Conservation (phyloP, 2,329 filamentous ascomycete genomes). For the Ophiostoma sp. region DNA sequence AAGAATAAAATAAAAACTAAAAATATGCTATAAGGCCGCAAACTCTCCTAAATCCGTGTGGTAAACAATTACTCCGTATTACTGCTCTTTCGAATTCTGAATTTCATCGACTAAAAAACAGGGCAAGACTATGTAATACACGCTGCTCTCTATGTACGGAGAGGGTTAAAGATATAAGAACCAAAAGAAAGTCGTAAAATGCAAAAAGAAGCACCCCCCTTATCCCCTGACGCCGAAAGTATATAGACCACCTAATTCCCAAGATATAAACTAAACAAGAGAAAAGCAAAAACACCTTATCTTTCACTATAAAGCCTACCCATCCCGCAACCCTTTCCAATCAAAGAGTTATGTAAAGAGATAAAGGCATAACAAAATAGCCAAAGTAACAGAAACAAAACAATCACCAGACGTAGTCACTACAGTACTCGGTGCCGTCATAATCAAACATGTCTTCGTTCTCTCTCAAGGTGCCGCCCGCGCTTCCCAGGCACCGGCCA, state of each 20-base stretch:
- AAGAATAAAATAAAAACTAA: too few species aligned
- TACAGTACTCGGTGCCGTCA: conserved; percentile 17
- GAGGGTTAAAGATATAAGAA: background rate
- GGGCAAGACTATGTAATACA: conserved; percentile 5
- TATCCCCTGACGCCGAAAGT: background rate
- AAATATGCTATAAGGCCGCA: too few species aligned
- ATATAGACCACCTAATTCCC: background rate
- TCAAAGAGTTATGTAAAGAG: background rate
- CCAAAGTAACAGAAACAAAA: background rate
- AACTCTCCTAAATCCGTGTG: background rate
- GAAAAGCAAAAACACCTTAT: background rate
- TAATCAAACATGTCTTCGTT: conserved; percentile 8
- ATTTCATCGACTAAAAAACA: background rate
- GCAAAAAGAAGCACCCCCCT: background rate
- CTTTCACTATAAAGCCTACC: background rate
- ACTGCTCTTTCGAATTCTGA: background rate
- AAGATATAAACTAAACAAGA: background rate
- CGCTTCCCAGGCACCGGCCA: background rate
- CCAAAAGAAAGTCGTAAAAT: background rate
- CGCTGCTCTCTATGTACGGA: background rate
- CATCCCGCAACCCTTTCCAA: background rate
- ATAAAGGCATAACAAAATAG: background rate
- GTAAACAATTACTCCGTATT: background rate
- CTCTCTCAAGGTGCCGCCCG: background rate
- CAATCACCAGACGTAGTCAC: conserved; percentile 16